Evolutionary conservation across 164 flowering plant species (phyloP).

Genomic region (Cinnamomum micranthum): DNA sequence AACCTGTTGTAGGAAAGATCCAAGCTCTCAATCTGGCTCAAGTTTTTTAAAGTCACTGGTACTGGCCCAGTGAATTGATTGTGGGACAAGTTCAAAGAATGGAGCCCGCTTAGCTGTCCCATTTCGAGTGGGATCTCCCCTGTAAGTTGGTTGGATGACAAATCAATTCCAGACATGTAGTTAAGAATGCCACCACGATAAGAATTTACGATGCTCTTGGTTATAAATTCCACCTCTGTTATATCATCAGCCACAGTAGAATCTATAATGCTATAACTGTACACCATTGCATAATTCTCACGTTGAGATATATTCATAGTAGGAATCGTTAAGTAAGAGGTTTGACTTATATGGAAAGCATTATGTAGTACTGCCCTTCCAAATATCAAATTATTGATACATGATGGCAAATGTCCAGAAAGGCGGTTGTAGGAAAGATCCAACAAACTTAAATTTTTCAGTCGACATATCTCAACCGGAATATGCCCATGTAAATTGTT

Average conservation of each 20-base stretch:
- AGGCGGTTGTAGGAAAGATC: not conserved
- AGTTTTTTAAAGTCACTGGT: constrained; percentile 12
- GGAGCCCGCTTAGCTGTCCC: constrained; percentile 11
- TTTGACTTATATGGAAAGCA: too few species aligned
- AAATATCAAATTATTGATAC: not conserved
- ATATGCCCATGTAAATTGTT: constrained; percentile 11
- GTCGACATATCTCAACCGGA: not conserved
- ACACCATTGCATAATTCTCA: not conserved
- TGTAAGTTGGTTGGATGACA: constrained; percentile 19
- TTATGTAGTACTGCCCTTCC: too few species aligned
- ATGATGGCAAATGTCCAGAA: not conserved
- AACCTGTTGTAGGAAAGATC: constrained; percentile 26
- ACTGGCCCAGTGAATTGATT: constrained; percentile 15
- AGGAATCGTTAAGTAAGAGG: too few species aligned
- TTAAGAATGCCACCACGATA: not conserved
- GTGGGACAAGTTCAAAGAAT: constrained; percentile 17
- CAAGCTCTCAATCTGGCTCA: constrained; percentile 21
- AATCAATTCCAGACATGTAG: constrained; percentile 18
- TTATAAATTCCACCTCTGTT: not conserved
- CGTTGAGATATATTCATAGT: not conserved
- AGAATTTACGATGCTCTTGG: not conserved
- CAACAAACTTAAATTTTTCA: not conserved
- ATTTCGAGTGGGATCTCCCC: constrained; percentile 23
- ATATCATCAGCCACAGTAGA: not conserved
- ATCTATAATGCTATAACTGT: too few species aligned